phyloP scores from a whole-genome alignment of 768 basidiomycete genomes.

The Phylloporus arenicola region DNA sequence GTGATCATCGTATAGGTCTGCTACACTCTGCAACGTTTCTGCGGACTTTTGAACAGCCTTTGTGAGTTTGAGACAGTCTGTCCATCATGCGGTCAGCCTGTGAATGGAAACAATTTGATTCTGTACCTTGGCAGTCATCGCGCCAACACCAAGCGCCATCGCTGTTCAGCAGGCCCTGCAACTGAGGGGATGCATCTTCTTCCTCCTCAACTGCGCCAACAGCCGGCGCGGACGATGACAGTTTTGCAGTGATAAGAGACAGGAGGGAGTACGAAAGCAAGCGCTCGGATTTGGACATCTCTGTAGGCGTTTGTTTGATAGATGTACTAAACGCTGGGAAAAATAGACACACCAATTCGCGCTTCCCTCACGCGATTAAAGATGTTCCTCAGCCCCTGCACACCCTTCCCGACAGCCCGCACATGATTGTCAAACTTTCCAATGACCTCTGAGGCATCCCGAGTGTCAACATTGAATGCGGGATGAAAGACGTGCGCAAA shows the following conservation, averaged over 20 bases:
- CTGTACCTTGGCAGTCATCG: slow-evolving; percentile 62
- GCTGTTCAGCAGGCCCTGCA: slow-evolving; percentile 58
- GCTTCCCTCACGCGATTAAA: slow-evolving; percentile 62
- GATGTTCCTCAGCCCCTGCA: slow-evolving; percentile 58
- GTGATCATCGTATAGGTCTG: slow-evolving; percentile 76
- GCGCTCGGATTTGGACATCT: slow-evolving; percentile 75
- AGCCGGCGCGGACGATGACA: slow-evolving; percentile 45
- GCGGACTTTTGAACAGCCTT: slow-evolving; percentile 73
- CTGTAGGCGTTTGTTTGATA: slow-evolving; percentile 31
- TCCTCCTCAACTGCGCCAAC: slow-evolving; percentile 48
- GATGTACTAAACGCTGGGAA: neutral
- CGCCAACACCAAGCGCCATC: slow-evolving; percentile 88
- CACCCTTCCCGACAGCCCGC: slow-evolving; percentile 60
- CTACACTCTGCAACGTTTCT: slow-evolving; percentile 68
- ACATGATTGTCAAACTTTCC: slow-evolving; percentile 64
- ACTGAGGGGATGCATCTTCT: slow-evolving; percentile 32
- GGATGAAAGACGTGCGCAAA: slow-evolving; percentile 80
- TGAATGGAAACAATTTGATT: neutral
- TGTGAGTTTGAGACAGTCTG: slow-evolving; percentile 73
- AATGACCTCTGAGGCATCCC: slow-evolving; percentile 57
- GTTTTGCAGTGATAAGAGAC: slow-evolving; percentile 69
- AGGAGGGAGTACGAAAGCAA: slow-evolving; percentile 67
- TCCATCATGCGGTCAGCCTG: neutral
- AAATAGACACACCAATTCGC: slow-evolving; percentile 48
- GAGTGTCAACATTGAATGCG: slow-evolving; percentile 73